phyloP scores from a whole-genome alignment of 176 grass and related monocot species.

The Musa schizocarpa region DNA sequence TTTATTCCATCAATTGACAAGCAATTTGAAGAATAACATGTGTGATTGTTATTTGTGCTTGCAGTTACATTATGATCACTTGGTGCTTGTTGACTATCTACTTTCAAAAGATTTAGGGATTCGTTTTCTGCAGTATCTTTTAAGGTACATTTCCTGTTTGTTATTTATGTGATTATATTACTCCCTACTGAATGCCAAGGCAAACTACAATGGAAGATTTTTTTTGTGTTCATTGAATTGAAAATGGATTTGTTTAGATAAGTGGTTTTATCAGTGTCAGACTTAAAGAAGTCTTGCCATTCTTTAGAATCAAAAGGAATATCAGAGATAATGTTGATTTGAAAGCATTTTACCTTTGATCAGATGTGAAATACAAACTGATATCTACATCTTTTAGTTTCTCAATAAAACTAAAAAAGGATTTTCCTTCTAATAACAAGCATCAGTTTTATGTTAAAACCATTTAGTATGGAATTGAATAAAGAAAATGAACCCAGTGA shows the following conservation, averaged over 20 bases:
- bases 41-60: constrained; percentile 10
- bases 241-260: not conserved
- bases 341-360: no score
- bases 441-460: no score
- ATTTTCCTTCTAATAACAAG: no score
- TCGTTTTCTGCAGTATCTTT: constrained; percentile 67
- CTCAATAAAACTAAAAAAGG: no score
- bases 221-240: not conserved
- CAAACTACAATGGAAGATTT: not conserved
- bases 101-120: constrained; percentile 82
- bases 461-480: no score
- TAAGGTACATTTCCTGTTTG: constrained; percentile 42
- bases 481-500: no score
- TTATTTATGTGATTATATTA: constrained; percentile 7
- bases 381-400: no score
- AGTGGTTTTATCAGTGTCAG: not conserved
- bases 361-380: no score
- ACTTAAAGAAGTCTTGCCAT: no score
- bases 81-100: constrained; percentile 90
- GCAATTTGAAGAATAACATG: no score
- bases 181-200: not conserved
- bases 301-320: no score
- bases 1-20: not conserved
- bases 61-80: constrained; percentile 92
- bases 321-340: no score